A percentile compares a stretch with the other conserved stretches of the same genome.
phyloP scores from a whole-genome alignment of 2,329 filamentous ascomycete species.

The Fusarium sp. region DNA sequence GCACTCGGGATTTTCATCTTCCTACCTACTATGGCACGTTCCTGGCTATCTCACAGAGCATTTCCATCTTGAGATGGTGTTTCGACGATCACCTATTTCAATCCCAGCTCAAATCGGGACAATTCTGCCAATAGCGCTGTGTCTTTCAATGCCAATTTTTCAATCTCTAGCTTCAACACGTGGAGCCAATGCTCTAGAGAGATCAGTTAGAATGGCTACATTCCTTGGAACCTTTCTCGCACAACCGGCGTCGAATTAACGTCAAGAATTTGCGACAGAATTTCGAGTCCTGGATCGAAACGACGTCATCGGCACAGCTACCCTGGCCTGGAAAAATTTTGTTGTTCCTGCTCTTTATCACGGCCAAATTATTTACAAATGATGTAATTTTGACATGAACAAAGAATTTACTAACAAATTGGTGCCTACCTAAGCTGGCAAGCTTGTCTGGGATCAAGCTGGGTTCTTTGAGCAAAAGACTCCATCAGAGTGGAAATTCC shows the following conservation, averaged over 20 bases:
- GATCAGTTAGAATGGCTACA: constrained; percentile 6
- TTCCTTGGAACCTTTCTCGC: neutral
- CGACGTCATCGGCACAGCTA: constrained; percentile 38
- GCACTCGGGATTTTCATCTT: constrained; percentile 22
- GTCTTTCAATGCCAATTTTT: constrained; percentile 27
- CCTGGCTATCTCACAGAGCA: constrained; percentile 41
- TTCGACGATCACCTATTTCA: constrained; percentile 37
- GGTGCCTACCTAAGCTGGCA: neutral
- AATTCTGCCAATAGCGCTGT: constrained; percentile 41
- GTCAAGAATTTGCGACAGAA: constrained; percentile 2
- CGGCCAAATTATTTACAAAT: neutral
- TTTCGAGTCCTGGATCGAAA: constrained; percentile 20
- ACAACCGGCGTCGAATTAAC: constrained; percentile 4
- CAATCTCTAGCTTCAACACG: constrained; percentile 17
- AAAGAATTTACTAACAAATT: neutral
- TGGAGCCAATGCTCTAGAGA: constrained; percentile 18
- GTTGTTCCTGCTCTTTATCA: neutral
- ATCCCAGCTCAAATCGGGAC: constrained; percentile 35
- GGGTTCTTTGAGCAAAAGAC: constrained; percentile 15
- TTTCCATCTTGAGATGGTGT: constrained; percentile 40
- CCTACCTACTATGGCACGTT: constrained; percentile 26
- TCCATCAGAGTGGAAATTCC: constrained; percentile 32
- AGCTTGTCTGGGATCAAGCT: constrained; percentile 12
- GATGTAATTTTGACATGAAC: constrained; percentile 7
- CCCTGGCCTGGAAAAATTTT: constrained; percentile 1